Evolutionary conservation across 805 yeast genomes (phyloP).

Genomic region (Starmerella asiatica): DNA sequence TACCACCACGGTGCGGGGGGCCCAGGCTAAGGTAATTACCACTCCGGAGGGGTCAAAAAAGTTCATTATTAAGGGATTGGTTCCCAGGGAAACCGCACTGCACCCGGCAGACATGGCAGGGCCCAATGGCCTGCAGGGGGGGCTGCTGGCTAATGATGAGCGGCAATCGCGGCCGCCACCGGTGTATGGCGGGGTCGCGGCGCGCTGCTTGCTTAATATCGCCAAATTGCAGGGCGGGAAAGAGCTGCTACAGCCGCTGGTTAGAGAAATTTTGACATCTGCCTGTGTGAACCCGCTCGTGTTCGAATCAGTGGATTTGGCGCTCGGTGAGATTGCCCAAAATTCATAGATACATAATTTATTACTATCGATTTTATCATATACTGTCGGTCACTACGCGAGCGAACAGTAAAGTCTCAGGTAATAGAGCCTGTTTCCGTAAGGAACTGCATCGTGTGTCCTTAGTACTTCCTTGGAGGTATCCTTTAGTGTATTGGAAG

Average conservation of each 20-base stretch:
- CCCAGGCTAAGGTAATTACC: slow-evolving; percentile 84
- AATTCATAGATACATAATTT: too few relatives aligned
- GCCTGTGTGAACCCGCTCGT: slow-evolving; percentile 20
- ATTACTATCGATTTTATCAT: too few relatives aligned
- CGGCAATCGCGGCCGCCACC: slow-evolving; percentile 17
- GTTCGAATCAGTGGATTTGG: slow-evolving; percentile 19
- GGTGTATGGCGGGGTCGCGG: slow-evolving; percentile 26
- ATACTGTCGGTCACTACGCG: too few relatives aligned
- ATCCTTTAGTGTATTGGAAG: too few relatives aligned
- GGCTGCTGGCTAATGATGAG: background rate
- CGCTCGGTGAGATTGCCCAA: slow-evolving; percentile 14
- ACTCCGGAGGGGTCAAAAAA: slow-evolving; percentile 53
- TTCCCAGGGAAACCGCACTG: slow-evolving; percentile 49
- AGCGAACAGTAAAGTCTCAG: too few relatives aligned
- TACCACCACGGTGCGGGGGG: slow-evolving; percentile 70
- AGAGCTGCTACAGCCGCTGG: slow-evolving; percentile 16
- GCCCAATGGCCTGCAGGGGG: background rate
- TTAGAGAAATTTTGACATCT: slow-evolving; percentile 19
- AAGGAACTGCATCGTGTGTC: too few relatives aligned
- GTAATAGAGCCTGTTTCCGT: too few relatives aligned
- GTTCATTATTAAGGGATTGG: slow-evolving; percentile 87
- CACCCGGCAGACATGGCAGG: slow-evolving; percentile 18
- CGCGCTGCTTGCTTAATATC: slow-evolving; percentile 28
- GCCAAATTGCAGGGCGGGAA: slow-evolving; percentile 24
- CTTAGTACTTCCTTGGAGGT: too few relatives aligned